Evolutionary conservation across 768 basidiomycete species (phyloP).

Genomic region (Amanita muscaria): DNA sequence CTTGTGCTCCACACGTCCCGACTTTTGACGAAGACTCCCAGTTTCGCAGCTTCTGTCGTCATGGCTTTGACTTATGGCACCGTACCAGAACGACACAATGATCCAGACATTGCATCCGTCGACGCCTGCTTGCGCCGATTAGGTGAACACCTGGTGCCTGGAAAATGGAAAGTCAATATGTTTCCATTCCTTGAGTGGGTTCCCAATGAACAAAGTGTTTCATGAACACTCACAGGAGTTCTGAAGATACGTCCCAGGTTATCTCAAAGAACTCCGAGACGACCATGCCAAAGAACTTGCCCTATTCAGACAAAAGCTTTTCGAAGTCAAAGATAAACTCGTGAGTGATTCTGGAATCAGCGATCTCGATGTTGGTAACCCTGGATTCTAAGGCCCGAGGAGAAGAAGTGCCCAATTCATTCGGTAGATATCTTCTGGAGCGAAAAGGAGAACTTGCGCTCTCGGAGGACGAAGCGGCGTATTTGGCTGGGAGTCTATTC

Average conservation of each 20-base stretch:
- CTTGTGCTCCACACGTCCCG: background rate
- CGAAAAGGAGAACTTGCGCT: constrained; percentile 46
- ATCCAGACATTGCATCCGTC: constrained; percentile 37
- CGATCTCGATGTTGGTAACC: background rate
- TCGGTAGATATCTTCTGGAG: constrained; percentile 50
- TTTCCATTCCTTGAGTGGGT: constrained; percentile 37
- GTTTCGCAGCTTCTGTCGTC: constrained; percentile 34
- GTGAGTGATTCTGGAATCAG: constrained; percentile 23
- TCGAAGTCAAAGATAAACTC: constrained; percentile 35
- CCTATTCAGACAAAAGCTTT: constrained; percentile 45
- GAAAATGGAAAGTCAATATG: constrained; percentile 39
- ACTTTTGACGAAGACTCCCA: background rate
- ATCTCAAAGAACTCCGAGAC: constrained; percentile 41
- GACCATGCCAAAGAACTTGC: constrained; percentile 49
- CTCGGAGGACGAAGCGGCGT: constrained; percentile 48
- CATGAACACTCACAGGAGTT: too few relatives aligned
- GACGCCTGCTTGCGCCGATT: constrained; percentile 37
- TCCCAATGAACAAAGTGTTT: too few relatives aligned
- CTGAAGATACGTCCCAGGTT: constrained; percentile 51
- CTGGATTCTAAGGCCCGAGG: constrained; percentile 19
- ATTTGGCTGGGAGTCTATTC: constrained; percentile 56
- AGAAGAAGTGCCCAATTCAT: constrained; percentile 34
- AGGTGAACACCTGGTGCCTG: constrained; percentile 34
- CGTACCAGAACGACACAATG: constrained; percentile 31
- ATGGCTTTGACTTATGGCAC: constrained; percentile 44